phyloP scores from a whole-genome alignment of 2,329 filamentous ascomycete species.

The Fusarium nanum region DNA sequence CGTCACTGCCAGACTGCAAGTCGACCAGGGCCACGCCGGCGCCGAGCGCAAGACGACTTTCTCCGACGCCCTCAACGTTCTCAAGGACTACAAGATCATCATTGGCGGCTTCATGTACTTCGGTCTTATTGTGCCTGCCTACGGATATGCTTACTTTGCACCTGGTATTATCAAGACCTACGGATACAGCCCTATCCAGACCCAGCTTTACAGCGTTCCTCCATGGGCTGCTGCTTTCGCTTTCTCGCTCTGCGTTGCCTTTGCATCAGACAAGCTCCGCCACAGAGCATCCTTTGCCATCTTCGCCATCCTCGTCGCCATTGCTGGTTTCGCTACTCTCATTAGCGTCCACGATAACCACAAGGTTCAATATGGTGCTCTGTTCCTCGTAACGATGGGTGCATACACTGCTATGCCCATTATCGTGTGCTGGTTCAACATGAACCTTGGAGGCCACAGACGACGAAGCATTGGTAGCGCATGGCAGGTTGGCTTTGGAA shows the following conservation, averaged over 20 bases:
- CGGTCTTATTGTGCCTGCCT: slow-evolving; percentile 80
- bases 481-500: slow-evolving; percentile 83
- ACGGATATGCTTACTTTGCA: slow-evolving; percentile 82
- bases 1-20: slow-evolving; percentile 72
- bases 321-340: slow-evolving; percentile 81
- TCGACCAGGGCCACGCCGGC: slow-evolving; percentile 75
- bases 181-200: slow-evolving; percentile 68
- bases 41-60: slow-evolving; percentile 70
- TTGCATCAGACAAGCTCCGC: slow-evolving; percentile 73
- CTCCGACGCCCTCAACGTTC: slow-evolving; percentile 69
- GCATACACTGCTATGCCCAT: slow-evolving; percentile 91
- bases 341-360: slow-evolving; percentile 76
- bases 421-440: slow-evolving; percentile 84
- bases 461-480: slow-evolving; percentile 76
- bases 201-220: slow-evolving; percentile 68
- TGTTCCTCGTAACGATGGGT: slow-evolving; percentile 85
- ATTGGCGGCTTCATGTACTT: slow-evolving; percentile 85
- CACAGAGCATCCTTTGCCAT: slow-evolving; percentile 83
- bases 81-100: slow-evolving; percentile 80
- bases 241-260: slow-evolving; percentile 81
- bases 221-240: slow-evolving; percentile 77
- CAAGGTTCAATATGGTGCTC: slow-evolving; percentile 77
- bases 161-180: slow-evolving; percentile 77
- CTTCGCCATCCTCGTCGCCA: slow-evolving; percentile 73
- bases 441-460: slow-evolving; percentile 81